These are phyloP conservation scores for Fusarium clavum DNA, from an alignment of 2,329 filamentous ascomycete species.

Conservation along the genomic window DNA sequence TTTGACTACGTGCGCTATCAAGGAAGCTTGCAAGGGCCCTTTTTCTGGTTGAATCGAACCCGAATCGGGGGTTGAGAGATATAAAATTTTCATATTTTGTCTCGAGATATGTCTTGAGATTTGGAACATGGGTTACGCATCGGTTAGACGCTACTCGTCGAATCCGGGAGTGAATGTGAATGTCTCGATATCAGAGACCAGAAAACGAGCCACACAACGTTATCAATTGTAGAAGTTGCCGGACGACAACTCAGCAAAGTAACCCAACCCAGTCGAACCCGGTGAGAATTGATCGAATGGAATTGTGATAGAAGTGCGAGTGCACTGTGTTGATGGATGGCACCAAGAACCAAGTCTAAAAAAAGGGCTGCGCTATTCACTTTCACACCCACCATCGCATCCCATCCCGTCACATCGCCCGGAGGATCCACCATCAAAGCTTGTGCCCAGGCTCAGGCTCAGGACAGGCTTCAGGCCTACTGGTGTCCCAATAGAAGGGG, in stretches of 20 bases:
- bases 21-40: slow-evolving; percentile 19
- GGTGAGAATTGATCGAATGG: slow-evolving; percentile 29
- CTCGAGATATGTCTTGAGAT: slow-evolving; percentile 6
- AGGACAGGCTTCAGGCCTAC: slow-evolving; percentile 6
- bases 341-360: slow-evolving; percentile 21
- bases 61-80: slow-evolving; percentile 22
- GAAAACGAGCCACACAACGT: slow-evolving; percentile 32
- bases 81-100: slow-evolving; percentile 9
- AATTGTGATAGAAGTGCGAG: not conserved
- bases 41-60: slow-evolving; percentile 21
- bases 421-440: slow-evolving; percentile 37
- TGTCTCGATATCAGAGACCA: slow-evolving; percentile 11
- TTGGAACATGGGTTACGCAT: slow-evolving; percentile 17
- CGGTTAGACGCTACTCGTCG: slow-evolving; percentile 7
- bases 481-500: slow-evolving; percentile 30
- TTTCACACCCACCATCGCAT: slow-evolving; percentile 17
- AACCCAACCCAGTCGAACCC: slow-evolving; percentile 34
- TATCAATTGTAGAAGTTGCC: slow-evolving; percentile 21
- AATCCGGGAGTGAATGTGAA: slow-evolving; percentile 1
- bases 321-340: slow-evolving; percentile 19
- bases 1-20: slow-evolving; percentile 26
- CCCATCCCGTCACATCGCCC: slow-evolving; percentile 34
- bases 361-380: slow-evolving; percentile 34
- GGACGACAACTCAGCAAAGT: slow-evolving; percentile 33
- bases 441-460: slow-evolving; percentile 35